phyloP scores from a whole-genome alignment of 1,139 yeast species.

The Saccharomyces pastorianus region DNA sequence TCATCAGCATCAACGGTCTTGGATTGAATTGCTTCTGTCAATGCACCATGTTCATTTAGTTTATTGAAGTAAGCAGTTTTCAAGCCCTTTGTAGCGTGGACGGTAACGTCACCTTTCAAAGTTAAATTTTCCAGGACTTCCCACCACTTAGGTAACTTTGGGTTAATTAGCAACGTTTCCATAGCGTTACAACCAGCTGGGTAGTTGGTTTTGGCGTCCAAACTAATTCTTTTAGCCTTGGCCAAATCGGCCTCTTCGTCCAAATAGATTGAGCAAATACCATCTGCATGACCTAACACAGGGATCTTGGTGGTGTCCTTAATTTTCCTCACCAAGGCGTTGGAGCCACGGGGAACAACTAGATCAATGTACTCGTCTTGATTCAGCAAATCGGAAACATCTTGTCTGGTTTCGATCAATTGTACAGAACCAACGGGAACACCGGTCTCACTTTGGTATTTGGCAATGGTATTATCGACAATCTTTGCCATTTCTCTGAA shows the following conservation, averaged over 20 bases:
- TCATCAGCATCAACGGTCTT: conserved; percentile 41
- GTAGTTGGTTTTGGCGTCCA: conserved; percentile 89
- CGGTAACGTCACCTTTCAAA: conserved; percentile 56
- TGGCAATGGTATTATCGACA: conserved; percentile 50
- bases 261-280: conserved; percentile 82
- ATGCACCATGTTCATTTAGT: conserved; percentile 20
- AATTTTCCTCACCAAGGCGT: conserved; percentile 77
- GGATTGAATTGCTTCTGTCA: conserved; percentile 21
- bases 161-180: conserved; percentile 72
- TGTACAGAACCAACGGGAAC: conserved; percentile 81
- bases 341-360: conserved; percentile 95
- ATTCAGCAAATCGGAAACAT: conserved; percentile 70
- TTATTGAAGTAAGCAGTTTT: conserved; percentile 22
- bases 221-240: conserved; percentile 65
- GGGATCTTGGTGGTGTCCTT: conserved; percentile 88
- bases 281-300: conserved; percentile 97
- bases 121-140: conserved; percentile 42
- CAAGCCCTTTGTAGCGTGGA: conserved; percentile 58
- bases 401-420: conserved; percentile 79
- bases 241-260: conserved; percentile 66
- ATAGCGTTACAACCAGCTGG: conserved; percentile 98
- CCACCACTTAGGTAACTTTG: conserved; percentile 40
- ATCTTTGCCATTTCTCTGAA: conserved; percentile 75
- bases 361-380: conserved; percentile 89
- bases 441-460: conserved; percentile 40